Percentiles rank a stretch among this genome's conserved stretches.
phyloP scores from a whole-genome alignment of 1,284 basidiomycete genomes.

The Papiliotrema terrestris region DNA sequence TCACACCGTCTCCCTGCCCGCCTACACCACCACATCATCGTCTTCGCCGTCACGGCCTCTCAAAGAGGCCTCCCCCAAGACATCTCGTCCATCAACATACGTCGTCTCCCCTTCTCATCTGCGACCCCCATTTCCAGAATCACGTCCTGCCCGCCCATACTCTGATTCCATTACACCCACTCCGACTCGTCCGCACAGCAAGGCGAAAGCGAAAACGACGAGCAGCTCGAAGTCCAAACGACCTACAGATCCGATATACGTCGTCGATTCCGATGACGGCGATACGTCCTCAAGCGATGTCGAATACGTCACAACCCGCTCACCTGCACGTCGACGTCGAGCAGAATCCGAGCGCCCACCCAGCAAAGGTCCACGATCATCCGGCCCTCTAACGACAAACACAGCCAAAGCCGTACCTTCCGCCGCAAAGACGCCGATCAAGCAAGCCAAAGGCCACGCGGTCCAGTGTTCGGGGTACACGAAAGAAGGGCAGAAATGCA shows the following conservation, averaged over 20 bases:
- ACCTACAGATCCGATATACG: background rate
- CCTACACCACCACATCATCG: no score
- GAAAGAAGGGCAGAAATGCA: background rate
- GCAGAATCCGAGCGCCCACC: constrained; percentile 19
- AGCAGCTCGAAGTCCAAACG: background rate
- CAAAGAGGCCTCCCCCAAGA: background rate
- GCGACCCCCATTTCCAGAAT: background rate
- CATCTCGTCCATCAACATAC: background rate
- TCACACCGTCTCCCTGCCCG: no score
- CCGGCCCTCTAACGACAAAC: background rate
- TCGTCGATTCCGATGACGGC: constrained; percentile 13
- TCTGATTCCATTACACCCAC: background rate
- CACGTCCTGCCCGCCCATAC: background rate
- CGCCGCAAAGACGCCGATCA: background rate
- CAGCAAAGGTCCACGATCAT: background rate
- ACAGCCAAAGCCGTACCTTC: no score
- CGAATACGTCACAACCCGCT: constrained; percentile 17
- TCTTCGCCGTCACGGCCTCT: background rate
- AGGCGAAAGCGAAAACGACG: background rate
- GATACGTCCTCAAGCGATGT: background rate
- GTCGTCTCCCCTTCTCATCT: background rate
- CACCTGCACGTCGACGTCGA: constrained; percentile 16
- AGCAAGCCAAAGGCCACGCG: constrained; percentile 3
- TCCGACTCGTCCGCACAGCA: background rate
- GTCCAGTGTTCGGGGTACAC: constrained; percentile 46